Conservation (phyloP, 2,329 filamentous ascomycete species). For the Plenodomus tracheiphilus region DNA sequence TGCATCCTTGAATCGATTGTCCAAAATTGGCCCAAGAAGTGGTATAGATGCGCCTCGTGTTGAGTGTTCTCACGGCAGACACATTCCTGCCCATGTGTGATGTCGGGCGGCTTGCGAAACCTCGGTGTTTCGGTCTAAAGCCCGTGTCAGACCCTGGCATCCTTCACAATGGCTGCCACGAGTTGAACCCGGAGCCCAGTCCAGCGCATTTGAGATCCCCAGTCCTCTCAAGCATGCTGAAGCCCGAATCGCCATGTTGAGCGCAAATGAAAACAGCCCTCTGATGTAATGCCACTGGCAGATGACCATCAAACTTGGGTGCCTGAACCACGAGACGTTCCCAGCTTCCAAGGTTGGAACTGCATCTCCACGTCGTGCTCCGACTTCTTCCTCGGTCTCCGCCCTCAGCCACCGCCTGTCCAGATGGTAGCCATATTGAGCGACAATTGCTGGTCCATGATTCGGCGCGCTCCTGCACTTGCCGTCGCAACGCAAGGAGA, state of each 20-base stretch:
- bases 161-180: no score
- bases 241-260: not conserved
- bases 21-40: not conserved
- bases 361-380: slow-evolving; percentile 17
- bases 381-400: slow-evolving; percentile 30
- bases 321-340: slow-evolving; percentile 24
- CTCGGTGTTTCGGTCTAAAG: no score
- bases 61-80: no score
- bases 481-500: slow-evolving; percentile 24
- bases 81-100: no score
- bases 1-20: not conserved
- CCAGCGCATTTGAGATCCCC: no score
- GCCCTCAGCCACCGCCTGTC: slow-evolving; percentile 28
- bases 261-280: not conserved
- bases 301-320: slow-evolving; percentile 35
- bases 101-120: no score
- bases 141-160: no score
- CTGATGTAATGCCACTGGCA: slow-evolving; percentile 15
- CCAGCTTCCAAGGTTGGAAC: slow-evolving; percentile 19
- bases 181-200: no score
- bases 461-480: slow-evolving; percentile 19
- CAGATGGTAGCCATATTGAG: not conserved
- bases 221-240: no score
- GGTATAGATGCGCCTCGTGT: no score
- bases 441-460: slow-evolving; percentile 11